These are phyloP conservation scores for Alternaria hordeiaustralica DNA, from an alignment of 2,329 filamentous ascomycete species.

Conservation along the genomic window DNA sequence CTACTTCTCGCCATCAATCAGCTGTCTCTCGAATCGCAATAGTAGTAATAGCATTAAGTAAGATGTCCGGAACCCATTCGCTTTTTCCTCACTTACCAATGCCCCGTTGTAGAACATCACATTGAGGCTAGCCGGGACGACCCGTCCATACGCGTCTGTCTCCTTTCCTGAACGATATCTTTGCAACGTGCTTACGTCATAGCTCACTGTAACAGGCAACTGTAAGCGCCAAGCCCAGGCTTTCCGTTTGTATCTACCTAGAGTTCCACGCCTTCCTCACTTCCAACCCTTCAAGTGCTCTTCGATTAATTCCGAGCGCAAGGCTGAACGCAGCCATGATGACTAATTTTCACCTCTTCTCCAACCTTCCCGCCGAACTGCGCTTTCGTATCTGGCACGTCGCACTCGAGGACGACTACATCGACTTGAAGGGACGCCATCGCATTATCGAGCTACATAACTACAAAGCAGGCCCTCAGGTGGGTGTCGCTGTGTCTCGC, in stretches of 20 bases:
- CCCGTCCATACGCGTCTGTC: no score
- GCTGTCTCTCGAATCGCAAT: neutral
- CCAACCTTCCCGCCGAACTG: neutral
- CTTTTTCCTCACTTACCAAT: neutral
- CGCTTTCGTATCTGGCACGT: neutral
- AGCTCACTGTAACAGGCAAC: neutral
- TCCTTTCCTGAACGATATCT: neutral
- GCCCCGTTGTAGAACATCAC: no score
- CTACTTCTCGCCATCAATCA: neutral
- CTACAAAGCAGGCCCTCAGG: no score
- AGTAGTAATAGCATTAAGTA: neutral
- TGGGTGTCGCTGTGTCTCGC: neutral
- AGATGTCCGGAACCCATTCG: neutral
- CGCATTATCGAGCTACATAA: neutral
- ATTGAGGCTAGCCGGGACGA: no score
- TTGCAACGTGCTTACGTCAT: neutral
- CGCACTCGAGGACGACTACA: neutral
- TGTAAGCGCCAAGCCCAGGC: neutral
- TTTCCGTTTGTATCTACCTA: neutral
- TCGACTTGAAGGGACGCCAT: fast-evolving
- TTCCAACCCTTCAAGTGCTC: no score
- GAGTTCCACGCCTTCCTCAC: no score
- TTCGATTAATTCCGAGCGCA: no score
- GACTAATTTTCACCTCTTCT: neutral
- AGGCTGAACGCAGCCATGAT: neutral